Percentiles rank a stretch among this genome's conserved stretches.
These are phyloP conservation scores for Pavlovales sp. DNA, from an alignment of 208 protist species.

Conservation along the genomic window DNA sequence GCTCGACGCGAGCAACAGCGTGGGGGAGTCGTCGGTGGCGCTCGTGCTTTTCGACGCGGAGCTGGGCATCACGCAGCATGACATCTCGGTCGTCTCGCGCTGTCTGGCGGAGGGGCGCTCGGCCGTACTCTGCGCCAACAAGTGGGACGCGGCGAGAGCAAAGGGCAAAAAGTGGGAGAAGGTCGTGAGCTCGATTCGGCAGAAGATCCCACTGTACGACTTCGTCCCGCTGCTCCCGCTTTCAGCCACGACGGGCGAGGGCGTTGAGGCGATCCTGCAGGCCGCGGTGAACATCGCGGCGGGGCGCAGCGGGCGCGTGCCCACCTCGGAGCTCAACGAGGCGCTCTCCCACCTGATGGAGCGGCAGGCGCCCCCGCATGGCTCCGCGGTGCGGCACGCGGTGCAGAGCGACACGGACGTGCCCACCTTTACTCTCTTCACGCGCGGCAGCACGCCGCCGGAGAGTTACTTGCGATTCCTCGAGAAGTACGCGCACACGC, in stretches of 20 bases:
- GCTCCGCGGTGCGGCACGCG: background rate
- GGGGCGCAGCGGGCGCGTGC: background rate
- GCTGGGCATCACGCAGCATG: background rate
- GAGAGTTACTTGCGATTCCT: background rate
- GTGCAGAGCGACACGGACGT: background rate
- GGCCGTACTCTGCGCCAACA: conserved; percentile 10
- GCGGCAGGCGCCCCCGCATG: background rate
- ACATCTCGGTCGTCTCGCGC: background rate
- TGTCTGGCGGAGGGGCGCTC: background rate
- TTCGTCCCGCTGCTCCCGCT: background rate
- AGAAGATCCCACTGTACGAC: background rate
- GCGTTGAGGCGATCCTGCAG: background rate
- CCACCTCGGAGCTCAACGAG: background rate
- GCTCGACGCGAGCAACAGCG: background rate
- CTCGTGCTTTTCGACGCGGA: conserved; percentile 15
- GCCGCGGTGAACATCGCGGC: no score
- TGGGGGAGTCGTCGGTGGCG: background rate
- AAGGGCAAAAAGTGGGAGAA: background rate
- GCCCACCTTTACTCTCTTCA: conserved; percentile 1
- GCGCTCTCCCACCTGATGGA: background rate
- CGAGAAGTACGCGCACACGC: no score
- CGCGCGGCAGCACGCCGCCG: background rate
- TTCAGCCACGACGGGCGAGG: background rate
- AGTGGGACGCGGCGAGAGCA: background rate
- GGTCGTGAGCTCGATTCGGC: background rate